Percentiles rank a stretch among this genome's conserved stretches.
These are phyloP conservation scores for Colletotrichum plurivorum DNA, from an alignment of 2,329 filamentous ascomycete species.

Conservation along the genomic window DNA sequence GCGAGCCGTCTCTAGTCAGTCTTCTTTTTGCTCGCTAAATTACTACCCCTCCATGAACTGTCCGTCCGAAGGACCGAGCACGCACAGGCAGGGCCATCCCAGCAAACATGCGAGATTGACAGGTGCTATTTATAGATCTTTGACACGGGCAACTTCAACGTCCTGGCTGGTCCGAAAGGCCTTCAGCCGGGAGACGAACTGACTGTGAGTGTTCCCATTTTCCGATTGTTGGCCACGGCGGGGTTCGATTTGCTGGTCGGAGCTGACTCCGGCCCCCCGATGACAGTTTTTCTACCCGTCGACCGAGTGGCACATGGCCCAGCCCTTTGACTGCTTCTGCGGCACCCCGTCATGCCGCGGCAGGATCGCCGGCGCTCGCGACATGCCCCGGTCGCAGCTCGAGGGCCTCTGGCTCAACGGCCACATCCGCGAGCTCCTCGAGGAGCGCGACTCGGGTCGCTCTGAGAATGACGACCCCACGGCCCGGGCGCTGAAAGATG, in stretches of 20 bases:
- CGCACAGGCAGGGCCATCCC: conserved; percentile 24
- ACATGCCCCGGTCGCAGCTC: conserved; percentile 69
- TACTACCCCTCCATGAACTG: not conserved
- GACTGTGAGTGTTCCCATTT: conserved; percentile 58
- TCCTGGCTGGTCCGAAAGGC: conserved; percentile 71
- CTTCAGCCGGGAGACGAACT: conserved; percentile 70
- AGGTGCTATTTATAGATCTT: conserved; percentile 63
- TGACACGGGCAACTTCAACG: conserved; percentile 68
- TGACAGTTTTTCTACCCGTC: conserved; percentile 80
- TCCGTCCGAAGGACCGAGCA: conserved; percentile 10
- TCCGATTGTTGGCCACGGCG: too few relatives aligned
- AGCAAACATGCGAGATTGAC: conserved; percentile 28
- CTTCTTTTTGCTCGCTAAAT: conserved; percentile 5
- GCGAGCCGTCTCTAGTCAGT: conserved; percentile 75
- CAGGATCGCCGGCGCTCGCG: conserved; percentile 73
- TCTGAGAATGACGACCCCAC: conserved; percentile 54
- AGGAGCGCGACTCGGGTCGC: conserved; percentile 51
- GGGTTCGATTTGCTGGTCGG: too few relatives aligned
- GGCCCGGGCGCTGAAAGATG: conserved; percentile 57
- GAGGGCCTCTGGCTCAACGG: conserved; percentile 73
- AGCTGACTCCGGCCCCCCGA: not conserved
- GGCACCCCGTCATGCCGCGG: conserved; percentile 70
- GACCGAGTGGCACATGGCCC: conserved; percentile 82
- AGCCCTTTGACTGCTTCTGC: conserved; percentile 78
- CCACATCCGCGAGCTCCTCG: conserved; percentile 71